Percentiles rank a stretch among this genome's conserved stretches.
phyloP scores from a whole-genome alignment of 2,329 filamentous ascomycete genomes.

The Ophiostoma himal-ulmi region DNA sequence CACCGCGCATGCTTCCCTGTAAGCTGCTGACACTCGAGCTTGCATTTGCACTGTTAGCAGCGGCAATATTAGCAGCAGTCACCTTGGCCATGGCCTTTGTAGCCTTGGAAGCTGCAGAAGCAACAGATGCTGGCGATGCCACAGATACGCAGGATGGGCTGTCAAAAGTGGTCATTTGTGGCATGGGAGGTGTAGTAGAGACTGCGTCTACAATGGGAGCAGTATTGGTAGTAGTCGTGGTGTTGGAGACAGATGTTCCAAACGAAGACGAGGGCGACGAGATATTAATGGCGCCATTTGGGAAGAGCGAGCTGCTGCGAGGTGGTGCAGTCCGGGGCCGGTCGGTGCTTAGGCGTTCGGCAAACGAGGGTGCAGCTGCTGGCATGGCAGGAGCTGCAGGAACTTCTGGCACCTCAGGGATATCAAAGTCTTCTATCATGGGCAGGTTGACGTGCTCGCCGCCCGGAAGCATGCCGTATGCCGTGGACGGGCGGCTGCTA shows the following conservation, averaged over 20 bases:
- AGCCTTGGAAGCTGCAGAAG: slow-evolving; percentile 25
- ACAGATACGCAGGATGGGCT: slow-evolving; percentile 16
- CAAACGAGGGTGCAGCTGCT: slow-evolving; percentile 52
- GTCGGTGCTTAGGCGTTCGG: slow-evolving; percentile 48
- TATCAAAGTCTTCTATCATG: not conserved
- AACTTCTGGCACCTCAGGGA: slow-evolving; percentile 35
- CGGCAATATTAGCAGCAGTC: slow-evolving; percentile 1
- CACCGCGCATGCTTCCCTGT: not conserved
- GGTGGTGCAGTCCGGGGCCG: slow-evolving; percentile 35
- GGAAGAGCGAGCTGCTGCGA: slow-evolving; percentile 17
- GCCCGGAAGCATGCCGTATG: slow-evolving; percentile 38
- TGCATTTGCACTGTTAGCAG: slow-evolving; percentile 7
- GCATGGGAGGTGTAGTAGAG: not conserved
- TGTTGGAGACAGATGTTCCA: not conserved
- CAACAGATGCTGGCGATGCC: slow-evolving; percentile 25
- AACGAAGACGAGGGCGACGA: slow-evolving; percentile 1
- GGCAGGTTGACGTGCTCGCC: slow-evolving; percentile 15
- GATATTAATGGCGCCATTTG: not conserved
- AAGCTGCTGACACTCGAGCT: slow-evolving; percentile 8
- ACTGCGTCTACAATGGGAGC: not conserved
- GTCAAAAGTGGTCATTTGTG: not conserved
- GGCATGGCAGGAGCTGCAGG: slow-evolving; percentile 54
- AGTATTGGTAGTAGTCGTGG: not conserved
- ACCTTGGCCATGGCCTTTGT: slow-evolving; percentile 14
- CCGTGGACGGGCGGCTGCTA: slow-evolving; percentile 48